These are phyloP conservation scores for Bruguiera parviflora DNA, from an alignment of 345 rosid genomes.

Conservation along the genomic window DNA sequence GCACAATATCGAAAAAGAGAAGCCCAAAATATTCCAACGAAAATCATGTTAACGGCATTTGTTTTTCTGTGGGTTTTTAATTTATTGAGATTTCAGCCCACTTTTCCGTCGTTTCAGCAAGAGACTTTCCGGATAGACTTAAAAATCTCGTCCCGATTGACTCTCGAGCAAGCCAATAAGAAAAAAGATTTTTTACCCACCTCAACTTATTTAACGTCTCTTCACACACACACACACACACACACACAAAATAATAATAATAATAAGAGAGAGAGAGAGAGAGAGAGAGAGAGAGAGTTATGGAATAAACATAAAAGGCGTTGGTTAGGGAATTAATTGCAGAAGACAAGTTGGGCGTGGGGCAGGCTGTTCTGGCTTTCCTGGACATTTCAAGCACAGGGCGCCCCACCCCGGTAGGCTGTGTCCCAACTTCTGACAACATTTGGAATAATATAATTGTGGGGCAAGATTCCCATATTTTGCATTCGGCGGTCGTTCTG, in stretches of 20 bases:
- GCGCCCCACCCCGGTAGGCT: slow-evolving; percentile 40
- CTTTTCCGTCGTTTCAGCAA: neutral
- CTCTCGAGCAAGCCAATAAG: neutral
- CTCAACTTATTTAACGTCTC: too few species aligned
- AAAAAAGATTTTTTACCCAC: too few species aligned
- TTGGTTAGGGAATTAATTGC: slow-evolving; percentile 10
- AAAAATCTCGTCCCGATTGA: neutral
- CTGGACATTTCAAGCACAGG: slow-evolving; percentile 31
- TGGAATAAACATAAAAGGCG: slow-evolving; percentile 21
- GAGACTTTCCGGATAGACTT: neutral
- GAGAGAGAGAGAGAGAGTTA: neutral
- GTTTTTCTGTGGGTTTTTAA: too few species aligned
- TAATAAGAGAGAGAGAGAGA: neutral
- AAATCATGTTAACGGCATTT: too few species aligned
- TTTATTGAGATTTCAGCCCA: too few species aligned
- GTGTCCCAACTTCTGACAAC: slow-evolving; percentile 46
- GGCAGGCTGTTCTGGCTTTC: slow-evolving; percentile 11
- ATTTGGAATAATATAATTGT: slow-evolving; percentile 50
- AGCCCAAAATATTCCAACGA: too few species aligned
- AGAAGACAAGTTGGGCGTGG: slow-evolving; percentile 8
- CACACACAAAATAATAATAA: too few species aligned
- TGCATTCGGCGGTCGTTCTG: slow-evolving; percentile 17
- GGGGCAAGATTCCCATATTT: slow-evolving; percentile 41
- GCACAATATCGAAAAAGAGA: too few species aligned
- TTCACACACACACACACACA: too few species aligned